phyloP scores from a whole-genome alignment of 2,329 filamentous ascomycete genomes.

The Penicillium sp. region DNA sequence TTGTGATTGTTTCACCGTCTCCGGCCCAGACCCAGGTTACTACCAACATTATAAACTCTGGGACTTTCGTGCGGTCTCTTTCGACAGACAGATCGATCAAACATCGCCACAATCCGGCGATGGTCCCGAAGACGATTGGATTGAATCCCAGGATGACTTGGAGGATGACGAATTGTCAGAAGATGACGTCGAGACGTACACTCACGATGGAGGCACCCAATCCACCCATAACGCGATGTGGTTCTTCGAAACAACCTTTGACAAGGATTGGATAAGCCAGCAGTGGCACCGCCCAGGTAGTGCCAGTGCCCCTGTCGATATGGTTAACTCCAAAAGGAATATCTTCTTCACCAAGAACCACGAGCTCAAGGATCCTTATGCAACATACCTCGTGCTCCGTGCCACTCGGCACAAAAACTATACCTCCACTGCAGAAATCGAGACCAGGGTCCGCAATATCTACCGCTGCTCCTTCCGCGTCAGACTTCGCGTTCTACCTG shows the following conservation, averaged over 20 bases:
- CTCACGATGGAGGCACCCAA: slow-evolving; percentile 5
- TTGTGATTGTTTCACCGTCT: slow-evolving; percentile 55
- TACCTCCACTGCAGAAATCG: slow-evolving; percentile 55
- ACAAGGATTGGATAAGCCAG: slow-evolving; percentile 48
- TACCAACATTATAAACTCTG: slow-evolving; percentile 58
- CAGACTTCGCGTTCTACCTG: slow-evolving; percentile 47
- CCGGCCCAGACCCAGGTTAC: slow-evolving; percentile 47
- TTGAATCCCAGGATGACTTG: slow-evolving; percentile 10
- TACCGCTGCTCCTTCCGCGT: slow-evolving; percentile 55
- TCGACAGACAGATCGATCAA: slow-evolving; percentile 31
- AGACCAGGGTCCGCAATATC: slow-evolving; percentile 49
- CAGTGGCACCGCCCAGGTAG: slow-evolving; percentile 50
- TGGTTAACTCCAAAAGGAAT: slow-evolving; percentile 53
- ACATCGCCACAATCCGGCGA: slow-evolving; percentile 16
- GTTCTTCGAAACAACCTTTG: slow-evolving; percentile 38
- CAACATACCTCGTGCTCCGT: slow-evolving; percentile 53
- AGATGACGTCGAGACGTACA: neutral
- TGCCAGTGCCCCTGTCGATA: slow-evolving; percentile 43
- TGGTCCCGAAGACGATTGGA: slow-evolving; percentile 20
- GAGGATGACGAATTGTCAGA: slow-evolving; percentile 18
- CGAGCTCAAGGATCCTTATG: slow-evolving; percentile 18
- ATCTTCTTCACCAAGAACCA: slow-evolving; percentile 47
- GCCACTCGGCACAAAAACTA: slow-evolving; percentile 48
- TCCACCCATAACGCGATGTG: slow-evolving; percentile 27
- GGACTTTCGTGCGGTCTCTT: slow-evolving; percentile 53